Base-by-base conservation (phyloP, 768 basidiomycete species). In the Mycena rosella region DNA sequence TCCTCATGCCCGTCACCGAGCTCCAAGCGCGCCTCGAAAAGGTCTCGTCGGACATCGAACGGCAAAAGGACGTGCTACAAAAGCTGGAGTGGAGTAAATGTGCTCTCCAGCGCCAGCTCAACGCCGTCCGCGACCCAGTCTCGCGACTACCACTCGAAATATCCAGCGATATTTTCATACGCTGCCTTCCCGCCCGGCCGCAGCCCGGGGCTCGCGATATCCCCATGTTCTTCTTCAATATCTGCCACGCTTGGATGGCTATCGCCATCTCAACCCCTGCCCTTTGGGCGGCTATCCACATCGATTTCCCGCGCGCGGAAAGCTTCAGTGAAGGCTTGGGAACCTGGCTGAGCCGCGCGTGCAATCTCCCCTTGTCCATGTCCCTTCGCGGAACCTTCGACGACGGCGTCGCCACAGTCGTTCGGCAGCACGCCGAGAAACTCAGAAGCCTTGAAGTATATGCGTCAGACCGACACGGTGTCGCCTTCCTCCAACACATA, bases 121-220 rank as follows among this genome's bases (percentile, higher is more conserved):
- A 64, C 26, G 36, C 45, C 20, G n/a, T 49, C 38, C 55, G 54
- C n/a, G 63, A 64, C 20, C 54, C 63, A 14, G 10, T 64, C 0
- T 47, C 45, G 6, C 55, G 63, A 15, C 15, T 64, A 5, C 63
- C 54, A 15, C 54, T 64, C 47, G 63, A 64, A 51, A 27, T 64
- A 13, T 48, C 63, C 17, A 49, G 45, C 14, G 47, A 51, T 6
- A 64, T 64, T 8, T 64, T 64, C 27, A 5, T 64, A 18, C 36
- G 32, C 9, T 56, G 63, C n/a, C 45, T 64, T 26, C 26, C 52
- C 14, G 5, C 11, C 26, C 3, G 3, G 29, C 42, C 13, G 11
- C 5, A n/a, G 30, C 40, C 32, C n/a, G 20, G 20, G 4, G 60
- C 36, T 30, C 9, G 14, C 10, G 5, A 13, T 18, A 27, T 29